Percentiles rank a stretch among this genome's conserved stretches.
Evolutionary conservation across 441 rosid species (phyloP).

Genomic region (Populus hybrid): DNA sequence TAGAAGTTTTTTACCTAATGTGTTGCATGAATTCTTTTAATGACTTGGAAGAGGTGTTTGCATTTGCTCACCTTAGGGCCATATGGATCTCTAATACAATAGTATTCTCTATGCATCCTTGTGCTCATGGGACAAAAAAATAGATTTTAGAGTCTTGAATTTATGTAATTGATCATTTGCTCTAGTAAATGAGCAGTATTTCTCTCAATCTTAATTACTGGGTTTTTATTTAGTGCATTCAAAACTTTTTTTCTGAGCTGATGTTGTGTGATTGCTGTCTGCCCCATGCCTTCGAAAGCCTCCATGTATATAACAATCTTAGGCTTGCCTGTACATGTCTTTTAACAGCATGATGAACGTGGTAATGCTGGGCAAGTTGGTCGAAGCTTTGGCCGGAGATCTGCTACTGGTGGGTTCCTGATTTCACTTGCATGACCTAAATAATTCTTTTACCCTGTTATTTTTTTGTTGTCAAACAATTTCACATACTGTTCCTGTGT

Average conservation of each 20-base stretch:
- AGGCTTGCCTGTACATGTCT: conserved; percentile 85
- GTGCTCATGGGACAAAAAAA: neutral
- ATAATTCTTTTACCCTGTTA: neutral
- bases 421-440: neutral
- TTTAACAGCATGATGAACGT: conserved; percentile 87
- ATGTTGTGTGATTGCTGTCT: conserved; percentile 50
- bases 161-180: conserved; percentile 13
- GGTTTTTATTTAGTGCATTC: conserved; percentile 41
- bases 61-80: neutral
- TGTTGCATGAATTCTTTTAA: conserved; percentile 1
- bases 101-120: neutral
- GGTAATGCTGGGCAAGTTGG: conserved; percentile 57
- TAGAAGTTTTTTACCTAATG: neutral
- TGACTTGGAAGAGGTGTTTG: neutral
- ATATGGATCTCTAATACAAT: neutral
- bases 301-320: conserved; percentile 61
- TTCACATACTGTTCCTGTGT: neutral
- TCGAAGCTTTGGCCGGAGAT: conserved; percentile 51
- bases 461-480: neutral
- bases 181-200: conserved; percentile 11
- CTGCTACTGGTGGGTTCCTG: conserved; percentile 49
- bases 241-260: conserved; percentile 52
- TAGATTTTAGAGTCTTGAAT: neutral
- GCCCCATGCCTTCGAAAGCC: conserved; percentile 46
- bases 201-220: conserved; percentile 33